Percentiles rank a stretch among this genome's conserved stretches.
These are phyloP conservation scores for Solanum virginianum DNA, from an alignment of 257 asterid species.

Conservation along the genomic window DNA sequence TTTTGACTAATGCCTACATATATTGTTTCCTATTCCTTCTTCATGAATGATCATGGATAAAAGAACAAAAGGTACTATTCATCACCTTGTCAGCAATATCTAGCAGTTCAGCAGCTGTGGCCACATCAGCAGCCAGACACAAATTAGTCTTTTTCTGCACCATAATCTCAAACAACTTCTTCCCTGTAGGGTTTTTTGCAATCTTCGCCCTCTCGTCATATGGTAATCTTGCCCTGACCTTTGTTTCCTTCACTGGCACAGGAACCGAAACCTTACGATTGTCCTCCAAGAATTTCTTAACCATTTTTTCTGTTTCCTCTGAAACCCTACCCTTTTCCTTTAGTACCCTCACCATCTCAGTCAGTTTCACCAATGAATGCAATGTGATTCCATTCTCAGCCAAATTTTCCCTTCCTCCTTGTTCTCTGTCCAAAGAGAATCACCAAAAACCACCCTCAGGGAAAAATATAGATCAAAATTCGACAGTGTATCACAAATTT, in stretches of 20 bases:
- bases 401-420: constrained; percentile 93
- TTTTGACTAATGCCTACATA: background rate
- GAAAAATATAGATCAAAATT: background rate
- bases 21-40: background rate
- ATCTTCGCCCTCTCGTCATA: constrained; percentile 72
- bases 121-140: constrained; percentile 96
- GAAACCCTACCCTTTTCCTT: constrained; percentile 85
- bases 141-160: constrained; percentile 68
- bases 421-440: constrained; percentile 52
- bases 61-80: background rate
- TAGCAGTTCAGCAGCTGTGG: constrained; percentile 85
- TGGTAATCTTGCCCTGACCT: constrained; percentile 37
- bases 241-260: constrained; percentile 14
- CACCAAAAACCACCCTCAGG: background rate
- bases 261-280: constrained; percentile 67
- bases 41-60: background rate
- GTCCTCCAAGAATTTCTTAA: constrained; percentile 66
- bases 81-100: constrained; percentile 85
- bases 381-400: constrained; percentile 76
- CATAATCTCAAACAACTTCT: constrained; percentile 87
- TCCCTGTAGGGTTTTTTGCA: constrained; percentile 80
- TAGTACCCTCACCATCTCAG: constrained; percentile 80
- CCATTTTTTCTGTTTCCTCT: constrained; percentile 82
- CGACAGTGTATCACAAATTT: background rate
- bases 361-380: constrained; percentile 85